Conservation (phyloP, 164 flowering plant species). For the grape (Vitis vinifera) region ASM3070453v1 NC_081811.1:11055001-11055500, state of each 20-base stretch:
- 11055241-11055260: too few relatives aligned
- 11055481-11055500: not conserved
- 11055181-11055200: too few relatives aligned
- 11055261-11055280: not conserved
- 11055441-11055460: slow-evolving; percentile 29
- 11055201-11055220: too few relatives aligned
- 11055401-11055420: slow-evolving; percentile 71
- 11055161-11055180: too few relatives aligned
- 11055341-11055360: slow-evolving; percentile 57
- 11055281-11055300: slow-evolving; percentile 67
- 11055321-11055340: slow-evolving; percentile 63
- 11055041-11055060: slow-evolving; percentile 39
- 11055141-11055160: too few relatives aligned
- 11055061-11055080: not conserved
- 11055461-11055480: slow-evolving; percentile 25
- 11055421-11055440: slow-evolving; percentile 55
- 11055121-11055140: too few relatives aligned
- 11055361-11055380: slow-evolving; percentile 39
- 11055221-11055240: too few relatives aligned
- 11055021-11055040: slow-evolving; percentile 65
- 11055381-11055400: slow-evolving; percentile 38
- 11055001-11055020: slow-evolving; percentile 83
- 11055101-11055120: too few relatives aligned
- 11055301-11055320: slow-evolving; percentile 42
- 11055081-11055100: too few relatives aligned